Evolutionary conservation across 257 asterid species (phyloP).

Genomic region (Linaria vulgaris): DNA sequence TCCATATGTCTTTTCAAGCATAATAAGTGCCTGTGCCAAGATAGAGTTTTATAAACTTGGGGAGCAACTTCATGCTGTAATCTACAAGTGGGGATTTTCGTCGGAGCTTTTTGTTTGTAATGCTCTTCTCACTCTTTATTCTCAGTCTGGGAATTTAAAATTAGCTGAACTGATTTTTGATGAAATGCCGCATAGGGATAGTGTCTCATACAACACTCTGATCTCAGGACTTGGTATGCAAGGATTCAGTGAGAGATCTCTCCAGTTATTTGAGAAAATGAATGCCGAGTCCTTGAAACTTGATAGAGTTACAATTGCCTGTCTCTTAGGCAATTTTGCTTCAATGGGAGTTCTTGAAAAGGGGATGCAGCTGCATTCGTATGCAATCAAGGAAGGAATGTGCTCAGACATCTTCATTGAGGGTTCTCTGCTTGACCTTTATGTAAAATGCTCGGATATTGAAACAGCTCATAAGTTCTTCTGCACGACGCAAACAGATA

Average conservation of each 20-base stretch:
- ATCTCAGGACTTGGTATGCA: slow-evolving; percentile 69
- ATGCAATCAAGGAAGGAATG: slow-evolving; percentile 74
- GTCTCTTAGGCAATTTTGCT: slow-evolving; percentile 64
- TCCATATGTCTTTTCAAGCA: slow-evolving; percentile 78
- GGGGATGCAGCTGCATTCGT: slow-evolving; percentile 76
- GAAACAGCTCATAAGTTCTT: slow-evolving; percentile 63
- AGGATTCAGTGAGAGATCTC: slow-evolving; percentile 56
- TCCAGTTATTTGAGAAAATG: slow-evolving; percentile 68
- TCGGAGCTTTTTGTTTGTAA: slow-evolving; percentile 71
- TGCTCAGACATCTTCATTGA: slow-evolving; percentile 66
- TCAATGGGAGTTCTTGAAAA: slow-evolving; percentile 55
- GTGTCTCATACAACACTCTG: slow-evolving; percentile 70
- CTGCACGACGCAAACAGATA: slow-evolving; percentile 47
- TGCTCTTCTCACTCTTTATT: slow-evolving; percentile 72
- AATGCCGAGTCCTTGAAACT: slow-evolving; percentile 56
- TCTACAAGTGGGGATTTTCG: slow-evolving; percentile 72
- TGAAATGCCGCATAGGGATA: slow-evolving; percentile 59
- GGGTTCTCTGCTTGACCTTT: slow-evolving; percentile 85
- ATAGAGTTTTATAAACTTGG: slow-evolving; percentile 54
- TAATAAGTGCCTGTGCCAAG: slow-evolving; percentile 75
- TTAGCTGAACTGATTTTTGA: slow-evolving; percentile 61
- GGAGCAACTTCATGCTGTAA: slow-evolving; percentile 68
- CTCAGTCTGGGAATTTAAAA: slow-evolving; percentile 48
- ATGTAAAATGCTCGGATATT: slow-evolving; percentile 72
- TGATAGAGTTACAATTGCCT: slow-evolving; percentile 72